Percentiles rank a stretch among this genome's conserved stretches.
These are phyloP conservation scores for Deuterostichococcus epilithicus DNA, from an alignment of 139 green algal genomes.

Conservation along the genomic window DNA sequence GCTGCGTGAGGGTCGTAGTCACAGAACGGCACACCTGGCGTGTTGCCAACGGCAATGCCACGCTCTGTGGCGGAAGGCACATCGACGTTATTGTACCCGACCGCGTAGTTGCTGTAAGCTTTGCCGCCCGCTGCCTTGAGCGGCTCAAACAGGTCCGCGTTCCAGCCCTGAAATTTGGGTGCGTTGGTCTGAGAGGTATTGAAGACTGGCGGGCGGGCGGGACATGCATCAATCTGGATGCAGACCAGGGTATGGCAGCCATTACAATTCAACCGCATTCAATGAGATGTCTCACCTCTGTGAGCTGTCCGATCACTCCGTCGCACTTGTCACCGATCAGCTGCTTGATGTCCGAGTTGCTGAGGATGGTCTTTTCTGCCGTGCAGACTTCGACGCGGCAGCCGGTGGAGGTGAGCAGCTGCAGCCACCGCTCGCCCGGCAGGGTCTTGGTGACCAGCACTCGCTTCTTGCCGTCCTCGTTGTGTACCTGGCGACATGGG, in stretches of 20 bases:
- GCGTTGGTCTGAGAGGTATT: not conserved
- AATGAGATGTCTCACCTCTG: slow-evolving; percentile 59
- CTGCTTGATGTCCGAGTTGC: slow-evolving; percentile 75
- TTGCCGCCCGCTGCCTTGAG: slow-evolving; percentile 82
- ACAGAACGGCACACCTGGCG: slow-evolving; percentile 75
- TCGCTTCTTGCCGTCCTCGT: slow-evolving; percentile 70
- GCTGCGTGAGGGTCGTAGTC: no score
- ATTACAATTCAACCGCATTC: not conserved
- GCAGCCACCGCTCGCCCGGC: slow-evolving; percentile 85
- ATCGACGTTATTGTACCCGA: slow-evolving; percentile 98
- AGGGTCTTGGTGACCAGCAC: slow-evolving; percentile 97
- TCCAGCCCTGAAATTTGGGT: slow-evolving; percentile 70
- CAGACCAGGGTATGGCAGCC: not conserved
- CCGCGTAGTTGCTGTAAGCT: slow-evolving; percentile 96
- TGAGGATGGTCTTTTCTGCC: slow-evolving; percentile 80
- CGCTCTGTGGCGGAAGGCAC: slow-evolving; percentile 80
- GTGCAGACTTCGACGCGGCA: slow-evolving; percentile 69
- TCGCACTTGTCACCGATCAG: slow-evolving; percentile 89
- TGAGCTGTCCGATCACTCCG: slow-evolving; percentile 96
- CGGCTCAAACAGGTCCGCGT: slow-evolving; percentile 81
- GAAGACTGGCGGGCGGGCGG: not conserved
- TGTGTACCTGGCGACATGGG: slow-evolving; percentile 73
- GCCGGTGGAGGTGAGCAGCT: slow-evolving; percentile 67
- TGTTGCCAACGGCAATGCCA: slow-evolving; percentile 96
- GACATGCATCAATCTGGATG: no score